These are phyloP conservation scores for Euphorbia celastroides DNA, from an alignment of 441 rosid species.

Conservation along the genomic window DNA sequence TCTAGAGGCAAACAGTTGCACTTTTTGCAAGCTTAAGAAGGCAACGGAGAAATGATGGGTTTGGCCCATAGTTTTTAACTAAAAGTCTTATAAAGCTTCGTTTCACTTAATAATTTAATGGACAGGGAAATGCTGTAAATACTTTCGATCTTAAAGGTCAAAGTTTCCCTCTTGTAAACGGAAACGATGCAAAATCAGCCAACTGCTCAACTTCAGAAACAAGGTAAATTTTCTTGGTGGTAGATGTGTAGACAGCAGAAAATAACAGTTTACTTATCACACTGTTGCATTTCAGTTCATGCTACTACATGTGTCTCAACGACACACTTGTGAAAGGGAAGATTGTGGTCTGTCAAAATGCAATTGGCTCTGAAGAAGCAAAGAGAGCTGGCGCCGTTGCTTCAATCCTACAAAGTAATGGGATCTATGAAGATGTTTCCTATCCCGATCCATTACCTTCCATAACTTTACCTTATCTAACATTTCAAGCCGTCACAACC, in stretches of 20 bases:
- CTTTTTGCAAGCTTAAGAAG: too few species aligned
- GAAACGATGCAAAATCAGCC: constrained; percentile 17
- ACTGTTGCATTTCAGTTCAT: constrained; percentile 17
- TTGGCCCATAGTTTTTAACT: too few species aligned
- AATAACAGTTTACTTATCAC: neutral
- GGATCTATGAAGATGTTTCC: constrained; percentile 10
- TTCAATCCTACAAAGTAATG: neutral
- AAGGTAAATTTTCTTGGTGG: constrained; percentile 19
- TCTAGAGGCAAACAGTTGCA: too few species aligned
- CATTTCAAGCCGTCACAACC: constrained; percentile 17
- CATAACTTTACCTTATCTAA: constrained; percentile 9
- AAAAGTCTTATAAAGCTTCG: neutral
- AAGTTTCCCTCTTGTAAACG: constrained; percentile 34
- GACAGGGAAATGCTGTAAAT: constrained; percentile 45
- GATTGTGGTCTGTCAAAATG: constrained; percentile 28
- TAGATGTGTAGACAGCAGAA: neutral
- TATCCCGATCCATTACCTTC: constrained; percentile 27
- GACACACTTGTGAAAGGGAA: constrained; percentile 30
- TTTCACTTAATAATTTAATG: neutral
- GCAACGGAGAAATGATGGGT: too few species aligned
- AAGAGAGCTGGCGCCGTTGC: constrained; percentile 31
- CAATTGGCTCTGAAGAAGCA: neutral
- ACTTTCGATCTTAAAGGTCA: constrained; percentile 25
- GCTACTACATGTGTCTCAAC: constrained; percentile 23
- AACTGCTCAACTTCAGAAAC: constrained; percentile 14